phyloP scores from a whole-genome alignment of 441 rosid species.

The Aquilaria agallochum region DNA sequence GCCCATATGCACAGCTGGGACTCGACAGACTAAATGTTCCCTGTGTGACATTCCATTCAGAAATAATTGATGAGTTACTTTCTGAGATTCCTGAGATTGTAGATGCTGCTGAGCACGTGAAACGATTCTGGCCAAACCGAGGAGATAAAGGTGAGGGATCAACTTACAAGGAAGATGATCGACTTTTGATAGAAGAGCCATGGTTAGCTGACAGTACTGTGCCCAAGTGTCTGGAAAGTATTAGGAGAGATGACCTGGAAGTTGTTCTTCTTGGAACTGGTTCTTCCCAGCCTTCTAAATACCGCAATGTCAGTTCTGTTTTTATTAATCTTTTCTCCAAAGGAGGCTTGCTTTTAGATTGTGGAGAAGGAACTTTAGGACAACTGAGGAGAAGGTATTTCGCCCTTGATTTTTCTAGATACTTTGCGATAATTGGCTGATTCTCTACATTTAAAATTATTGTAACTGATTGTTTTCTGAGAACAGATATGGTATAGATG shows the following conservation, averaged over 20 bases:
- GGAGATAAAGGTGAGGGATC: constrained; percentile 20
- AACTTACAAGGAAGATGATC: constrained; percentile 20
- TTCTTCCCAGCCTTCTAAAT: constrained; percentile 96
- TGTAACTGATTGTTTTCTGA: constrained; percentile 8
- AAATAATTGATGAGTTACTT: constrained; percentile 53
- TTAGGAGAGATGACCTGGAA: constrained; percentile 84
- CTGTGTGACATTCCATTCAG: constrained; percentile 31
- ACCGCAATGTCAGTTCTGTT: constrained; percentile 79
- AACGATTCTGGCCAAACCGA: constrained; percentile 45
- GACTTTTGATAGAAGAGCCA: constrained; percentile 65
- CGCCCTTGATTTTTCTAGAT: neutral
- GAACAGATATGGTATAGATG: constrained; percentile 67
- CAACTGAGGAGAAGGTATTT: constrained; percentile 88
- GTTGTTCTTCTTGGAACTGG: constrained; percentile 92
- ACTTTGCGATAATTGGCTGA: neutral
- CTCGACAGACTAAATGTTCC: constrained; percentile 74
- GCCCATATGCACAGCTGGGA: constrained; percentile 81
- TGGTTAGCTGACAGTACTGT: constrained; percentile 54
- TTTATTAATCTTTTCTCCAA: constrained; percentile 69
- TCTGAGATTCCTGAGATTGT: constrained; percentile 71
- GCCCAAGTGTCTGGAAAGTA: constrained; percentile 72
- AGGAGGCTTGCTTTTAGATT: constrained; percentile 83
- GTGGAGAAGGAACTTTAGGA: constrained; percentile 96
- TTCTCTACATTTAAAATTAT: constrained; percentile 1
- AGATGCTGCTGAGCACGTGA: constrained; percentile 54